Evolutionary conservation across 495 filamentous ascomycete species (phyloP), one percentile per base, ranked within the genome.

Genomic region (Cercophora scortea): DNA sequence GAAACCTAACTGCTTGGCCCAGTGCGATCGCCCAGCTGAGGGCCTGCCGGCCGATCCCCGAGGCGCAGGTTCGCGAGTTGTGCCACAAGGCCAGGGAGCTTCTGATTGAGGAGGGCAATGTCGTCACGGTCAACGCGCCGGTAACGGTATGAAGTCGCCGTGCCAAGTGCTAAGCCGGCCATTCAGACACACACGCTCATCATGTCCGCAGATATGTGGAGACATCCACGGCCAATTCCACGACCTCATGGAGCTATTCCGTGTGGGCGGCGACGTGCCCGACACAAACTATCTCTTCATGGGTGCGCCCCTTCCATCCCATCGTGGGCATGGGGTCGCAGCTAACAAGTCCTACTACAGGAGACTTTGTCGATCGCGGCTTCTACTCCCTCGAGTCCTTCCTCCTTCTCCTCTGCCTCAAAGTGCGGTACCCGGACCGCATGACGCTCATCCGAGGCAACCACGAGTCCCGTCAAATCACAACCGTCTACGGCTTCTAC

Each of bases 211-310:
- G 83, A 96, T 98, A 81, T 98, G 93, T 66, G 93, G 93, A 47
- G 93, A 98, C 63, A 98, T 98, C 56, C 92, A 98, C 61, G 93
- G 93, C 55, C 93, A 98, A 65, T 98, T 98, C 63, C 93, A 98
- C 67, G 93, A 98, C 63, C 66, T 98, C 60, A 98, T 98, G 93
- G 93, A 98, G 71, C 79, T 98, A 15, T 98, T 98, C 68, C 83
- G 90, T 45, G 90, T 97, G 12, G 93, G 93, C 50, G 93, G 93
- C 36, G 89, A 95, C 62, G 88, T 93, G 2, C 93, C 93, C 15
- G 93, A 98, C 61, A 98, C 93, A 17, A 96, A 96, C 65, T 98
- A 98, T 68, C 82, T 98, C 0, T 98, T 98, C 72, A 95, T 96
- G 91, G 91, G 81, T 84, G 71, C 32, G 61, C 8, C 34, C 25